These are phyloP conservation scores for Aspergillus sergii DNA, from an alignment of 2,329 filamentous ascomycete species.

Conservation along the genomic window DNA sequence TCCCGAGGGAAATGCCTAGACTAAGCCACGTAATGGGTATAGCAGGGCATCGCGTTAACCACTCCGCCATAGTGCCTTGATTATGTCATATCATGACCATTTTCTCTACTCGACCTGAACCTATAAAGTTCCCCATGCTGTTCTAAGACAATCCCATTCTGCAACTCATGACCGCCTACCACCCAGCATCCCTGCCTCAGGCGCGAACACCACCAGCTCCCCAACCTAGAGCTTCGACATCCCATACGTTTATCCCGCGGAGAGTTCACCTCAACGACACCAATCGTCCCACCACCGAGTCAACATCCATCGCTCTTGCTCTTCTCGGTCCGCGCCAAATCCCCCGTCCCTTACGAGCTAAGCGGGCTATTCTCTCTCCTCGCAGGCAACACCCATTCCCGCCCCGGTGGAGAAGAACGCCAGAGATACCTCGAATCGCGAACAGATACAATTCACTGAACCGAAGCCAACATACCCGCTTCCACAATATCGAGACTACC, in stretches of 20 bases:
- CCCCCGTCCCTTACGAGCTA: not conserved
- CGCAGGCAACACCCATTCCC: not conserved
- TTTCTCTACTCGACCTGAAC: too few species aligned
- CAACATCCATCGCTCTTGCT: not conserved
- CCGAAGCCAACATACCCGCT: not conserved
- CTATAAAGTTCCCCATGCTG: too few species aligned
- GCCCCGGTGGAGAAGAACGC: not conserved
- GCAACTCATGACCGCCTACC: not conserved
- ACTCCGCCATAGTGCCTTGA: too few species aligned
- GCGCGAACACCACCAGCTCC: not conserved
- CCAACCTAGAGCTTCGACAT: not conserved
- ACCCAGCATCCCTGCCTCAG: not conserved
- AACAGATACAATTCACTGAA: not conserved
- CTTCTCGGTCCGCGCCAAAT: not conserved
- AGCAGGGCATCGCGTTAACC: too few species aligned
- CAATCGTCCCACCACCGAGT: not conserved
- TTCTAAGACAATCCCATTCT: not conserved
- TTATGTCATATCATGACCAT: too few species aligned
- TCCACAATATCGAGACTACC: not conserved
- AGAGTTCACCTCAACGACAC: not conserved
- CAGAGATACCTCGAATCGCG: not conserved
- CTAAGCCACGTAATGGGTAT: too few species aligned
- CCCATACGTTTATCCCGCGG: not conserved
- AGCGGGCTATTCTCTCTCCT: not conserved
- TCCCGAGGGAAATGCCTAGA: too few species aligned